These are phyloP conservation scores for Quercus robur DNA, from an alignment of 306 rosid species.

Conservation along the genomic window DNA sequence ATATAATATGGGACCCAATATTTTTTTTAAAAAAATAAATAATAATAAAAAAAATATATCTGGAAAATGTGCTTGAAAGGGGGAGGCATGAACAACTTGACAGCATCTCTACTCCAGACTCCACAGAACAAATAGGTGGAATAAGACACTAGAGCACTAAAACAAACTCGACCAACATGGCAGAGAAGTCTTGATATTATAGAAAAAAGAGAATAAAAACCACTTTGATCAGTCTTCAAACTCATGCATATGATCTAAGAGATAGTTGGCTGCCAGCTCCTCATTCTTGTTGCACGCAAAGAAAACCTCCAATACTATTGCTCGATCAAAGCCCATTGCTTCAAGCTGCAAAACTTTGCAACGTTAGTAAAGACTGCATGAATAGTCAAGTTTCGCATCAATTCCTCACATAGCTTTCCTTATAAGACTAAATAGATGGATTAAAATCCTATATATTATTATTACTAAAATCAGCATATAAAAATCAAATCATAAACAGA, in stretches of 20 bases:
- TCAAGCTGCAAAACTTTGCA: conserved; percentile 45
- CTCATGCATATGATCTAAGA: conserved; percentile 74
- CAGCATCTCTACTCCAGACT: not conserved
- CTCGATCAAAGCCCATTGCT: conserved; percentile 82
- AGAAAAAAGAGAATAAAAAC: not conserved
- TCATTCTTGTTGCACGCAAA: conserved; percentile 83
- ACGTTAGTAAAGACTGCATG: not conserved
- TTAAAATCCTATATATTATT: too few species aligned
- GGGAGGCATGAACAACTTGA: not conserved
- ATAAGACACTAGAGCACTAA: conserved; percentile 14
- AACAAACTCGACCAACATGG: conserved; percentile 20
- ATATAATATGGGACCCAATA: not conserved
- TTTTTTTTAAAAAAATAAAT: too few species aligned
- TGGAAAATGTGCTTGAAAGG: not conserved
- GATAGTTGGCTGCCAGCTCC: conserved; percentile 83
- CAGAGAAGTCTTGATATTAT: conserved; percentile 9
- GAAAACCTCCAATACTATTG: conserved; percentile 71
- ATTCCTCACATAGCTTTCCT: not conserved
- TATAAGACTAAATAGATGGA: not conserved
- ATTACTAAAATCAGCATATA: too few species aligned
- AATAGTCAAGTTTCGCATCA: not conserved
- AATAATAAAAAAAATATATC: not conserved
- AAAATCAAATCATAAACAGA: too few species aligned
- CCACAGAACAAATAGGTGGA: conserved; percentile 4
- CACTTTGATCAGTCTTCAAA: conserved; percentile 48